A percentile compares a stretch with the other conserved stretches of the same genome.
phyloP scores from a whole-genome alignment of 768 basidiomycete genomes.

The Kwoniella europaea region DNA sequence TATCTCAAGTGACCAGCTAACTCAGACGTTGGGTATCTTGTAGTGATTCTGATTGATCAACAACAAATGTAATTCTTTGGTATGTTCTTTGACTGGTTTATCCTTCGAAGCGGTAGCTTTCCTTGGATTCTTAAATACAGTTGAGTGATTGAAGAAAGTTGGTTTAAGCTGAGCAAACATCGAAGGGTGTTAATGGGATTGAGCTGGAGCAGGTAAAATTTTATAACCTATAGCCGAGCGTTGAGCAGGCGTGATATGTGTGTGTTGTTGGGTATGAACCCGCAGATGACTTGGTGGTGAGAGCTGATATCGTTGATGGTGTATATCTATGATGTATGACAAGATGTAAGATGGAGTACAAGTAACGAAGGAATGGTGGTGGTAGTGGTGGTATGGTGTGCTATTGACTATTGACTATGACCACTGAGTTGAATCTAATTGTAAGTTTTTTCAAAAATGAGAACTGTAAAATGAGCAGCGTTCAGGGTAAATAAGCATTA shows the following conservation, averaged over 20 bases:
- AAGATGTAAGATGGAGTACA: neutral
- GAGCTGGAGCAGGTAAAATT: neutral
- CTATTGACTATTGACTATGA: neutral
- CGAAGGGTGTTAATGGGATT: slow-evolving; percentile 4
- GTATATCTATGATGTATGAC: neutral
- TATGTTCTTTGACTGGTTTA: slow-evolving; percentile 16
- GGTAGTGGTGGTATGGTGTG: neutral
- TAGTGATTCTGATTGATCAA: slow-evolving; percentile 31
- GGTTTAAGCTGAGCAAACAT: slow-evolving; percentile 28
- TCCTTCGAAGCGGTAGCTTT: neutral
- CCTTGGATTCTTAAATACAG: slow-evolving; percentile 11
- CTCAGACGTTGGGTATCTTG: slow-evolving; percentile 25
- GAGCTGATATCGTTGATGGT: neutral
- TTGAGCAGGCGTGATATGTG: neutral
- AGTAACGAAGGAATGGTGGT: neutral
- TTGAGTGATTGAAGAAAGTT: slow-evolving; percentile 1
- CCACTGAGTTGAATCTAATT: too few relatives aligned
- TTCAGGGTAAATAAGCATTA: slow-evolving; percentile 1
- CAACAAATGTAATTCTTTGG: slow-evolving; percentile 23
- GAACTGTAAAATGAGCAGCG: neutral
- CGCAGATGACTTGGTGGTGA: neutral
- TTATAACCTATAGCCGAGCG: neutral
- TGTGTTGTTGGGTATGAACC: neutral
- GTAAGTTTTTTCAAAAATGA: neutral
- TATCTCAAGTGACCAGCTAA: slow-evolving; percentile 13